Base-by-base conservation (phyloP, 2,329 filamentous ascomycete species). In the Rhexocercosporidium sp. region DNA sequence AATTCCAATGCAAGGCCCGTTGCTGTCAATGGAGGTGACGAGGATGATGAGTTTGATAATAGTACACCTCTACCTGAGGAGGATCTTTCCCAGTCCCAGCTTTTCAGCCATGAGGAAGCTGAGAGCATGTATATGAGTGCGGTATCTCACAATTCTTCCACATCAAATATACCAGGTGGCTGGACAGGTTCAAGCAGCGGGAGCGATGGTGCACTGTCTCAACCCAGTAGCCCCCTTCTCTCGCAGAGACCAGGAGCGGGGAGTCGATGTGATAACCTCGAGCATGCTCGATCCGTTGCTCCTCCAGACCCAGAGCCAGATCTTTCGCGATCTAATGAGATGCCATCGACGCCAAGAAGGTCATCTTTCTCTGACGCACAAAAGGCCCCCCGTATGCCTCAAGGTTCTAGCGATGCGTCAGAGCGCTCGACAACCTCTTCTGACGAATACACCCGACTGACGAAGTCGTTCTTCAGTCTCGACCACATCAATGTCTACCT, bases 91-190 rank as follows among this genome's bases (percentile, higher is more conserved):
- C 81, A 86, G 69, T 95, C 92, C 5, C 89, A 87, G 47, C 75
- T 94, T 1, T 95, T 92, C 74, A 93, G 87, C 41, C 91, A 93
- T 66, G 91, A 93, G 69, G 92, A 95, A 69, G 92, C 92, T 0
- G 89, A 93, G 75, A 96, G 93, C 77, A 92, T 96, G 89, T 96
- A 96, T 73, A 90, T 94, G 89, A 95, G 88, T 69, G 88, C 88
- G 1, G 86, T 90, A 61, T 90, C 88, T 1, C 79, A 77, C 64
- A 67, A 57, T n/a, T 72, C 73, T 27, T 71, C 71, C 18, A 39
- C 68, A 7, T 59, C 65, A 9, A 72, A 59, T 39, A 60, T 75
- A 41, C 73, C 75, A 57, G 75, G 75, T 44, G 71, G 69, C 14
- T 77, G 75, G 75, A 61, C 64, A 51, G 39, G 63, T 44, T 72